phyloP scores from a whole-genome alignment of 768 basidiomycete genomes.

The Chalciporus chontae region DNA sequence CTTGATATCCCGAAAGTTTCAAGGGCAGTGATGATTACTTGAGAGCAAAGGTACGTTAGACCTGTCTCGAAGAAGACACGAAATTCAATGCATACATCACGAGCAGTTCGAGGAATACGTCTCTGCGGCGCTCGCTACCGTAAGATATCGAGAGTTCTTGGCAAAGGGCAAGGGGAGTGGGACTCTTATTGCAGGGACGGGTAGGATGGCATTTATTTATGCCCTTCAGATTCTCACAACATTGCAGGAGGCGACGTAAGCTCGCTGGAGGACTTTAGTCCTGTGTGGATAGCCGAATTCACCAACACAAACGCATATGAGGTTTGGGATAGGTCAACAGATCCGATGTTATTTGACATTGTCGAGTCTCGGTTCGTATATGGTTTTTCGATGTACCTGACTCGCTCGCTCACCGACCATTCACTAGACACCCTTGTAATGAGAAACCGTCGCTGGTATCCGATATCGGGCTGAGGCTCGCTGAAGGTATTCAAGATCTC shows the following conservation, averaged over 20 bases:
- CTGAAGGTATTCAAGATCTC: conserved; percentile 92
- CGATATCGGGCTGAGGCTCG: conserved; percentile 87
- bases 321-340: conserved; percentile 88
- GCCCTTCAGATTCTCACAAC: conserved; percentile 20
- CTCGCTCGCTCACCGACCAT: not conserved
- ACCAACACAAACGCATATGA: conserved; percentile 83
- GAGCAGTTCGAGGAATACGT: conserved; percentile 88
- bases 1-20: conserved; percentile 51
- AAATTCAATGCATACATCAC: not conserved
- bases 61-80: not conserved
- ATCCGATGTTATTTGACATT: conserved; percentile 91
- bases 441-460: conserved; percentile 86
- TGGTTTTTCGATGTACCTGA: not conserved
- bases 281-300: conserved; percentile 85
- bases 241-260: conserved; percentile 49
- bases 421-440: conserved; percentile 82
- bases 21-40: conserved; percentile 96
- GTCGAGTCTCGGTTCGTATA: conserved; percentile 76
- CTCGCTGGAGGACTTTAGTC: conserved; percentile 78
- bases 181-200: conserved; percentile 65
- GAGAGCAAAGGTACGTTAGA: conserved; percentile 62
- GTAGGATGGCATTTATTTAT: conserved; percentile 18
- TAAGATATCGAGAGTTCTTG: conserved; percentile 88
- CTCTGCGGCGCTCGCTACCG: conserved; percentile 77
- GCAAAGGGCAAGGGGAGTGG: conserved; percentile 60